Evolutionary conservation across 2,329 filamentous ascomycete genomes (phyloP).

Genomic region (Colletotrichum sp.): DNA sequence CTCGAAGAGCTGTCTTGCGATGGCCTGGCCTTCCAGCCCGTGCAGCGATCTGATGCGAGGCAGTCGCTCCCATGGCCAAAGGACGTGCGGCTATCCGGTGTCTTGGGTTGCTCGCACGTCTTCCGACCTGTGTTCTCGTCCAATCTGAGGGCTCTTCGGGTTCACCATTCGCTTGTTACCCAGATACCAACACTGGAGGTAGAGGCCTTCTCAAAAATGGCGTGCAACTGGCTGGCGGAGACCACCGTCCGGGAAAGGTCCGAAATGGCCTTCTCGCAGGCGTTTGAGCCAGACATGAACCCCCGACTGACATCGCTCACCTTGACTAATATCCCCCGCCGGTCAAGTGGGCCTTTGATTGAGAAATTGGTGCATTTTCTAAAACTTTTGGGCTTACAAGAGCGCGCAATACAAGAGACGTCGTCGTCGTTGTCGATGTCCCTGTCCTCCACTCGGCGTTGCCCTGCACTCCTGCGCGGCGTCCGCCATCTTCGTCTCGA

Average conservation of each 20-base stretch:
- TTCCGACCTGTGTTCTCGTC: constrained; percentile 59
- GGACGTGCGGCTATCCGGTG: constrained; percentile 41
- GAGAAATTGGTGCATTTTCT: constrained; percentile 54
- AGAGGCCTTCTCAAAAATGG: constrained; percentile 38
- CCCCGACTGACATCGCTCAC: constrained; percentile 57
- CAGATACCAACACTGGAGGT: constrained; percentile 51
- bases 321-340: constrained; percentile 58
- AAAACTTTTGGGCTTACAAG: constrained; percentile 51
- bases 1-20: constrained; percentile 60
- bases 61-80: constrained; percentile 30
- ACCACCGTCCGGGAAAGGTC: constrained; percentile 45
- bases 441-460: constrained; percentile 31
- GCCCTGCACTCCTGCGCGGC: constrained; percentile 51
- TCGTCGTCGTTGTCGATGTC: constrained; percentile 23
- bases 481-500: constrained; percentile 61
- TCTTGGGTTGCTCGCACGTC: constrained; percentile 49
- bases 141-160: constrained; percentile 55
- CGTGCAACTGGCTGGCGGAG: constrained; percentile 49
- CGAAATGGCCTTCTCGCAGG: constrained; percentile 49
- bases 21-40: constrained; percentile 30
- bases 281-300: constrained; percentile 61
- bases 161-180: constrained; percentile 67
- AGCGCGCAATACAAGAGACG: constrained; percentile 45
- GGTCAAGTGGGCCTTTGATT: constrained; percentile 55
- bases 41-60: not conserved